These are phyloP conservation scores for Calonectria crousiana DNA, from an alignment of 2,329 filamentous ascomycete species.

Conservation along the genomic window DNA sequence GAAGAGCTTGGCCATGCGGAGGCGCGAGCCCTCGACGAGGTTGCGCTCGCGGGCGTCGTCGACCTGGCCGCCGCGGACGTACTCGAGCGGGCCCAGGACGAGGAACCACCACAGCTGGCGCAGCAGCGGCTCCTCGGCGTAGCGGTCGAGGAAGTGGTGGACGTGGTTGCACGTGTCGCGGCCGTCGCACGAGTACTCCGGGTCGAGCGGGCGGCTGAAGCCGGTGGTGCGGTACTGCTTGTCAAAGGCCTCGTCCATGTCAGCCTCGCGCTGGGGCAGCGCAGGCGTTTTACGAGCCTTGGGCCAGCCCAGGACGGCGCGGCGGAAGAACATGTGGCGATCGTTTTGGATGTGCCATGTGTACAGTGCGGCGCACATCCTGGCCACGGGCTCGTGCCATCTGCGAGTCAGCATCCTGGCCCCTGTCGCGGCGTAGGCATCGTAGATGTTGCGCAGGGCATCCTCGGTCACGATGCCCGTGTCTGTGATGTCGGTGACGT, in stretches of 20 bases:
- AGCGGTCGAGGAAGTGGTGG: constrained; percentile 8
- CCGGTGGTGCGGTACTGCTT: constrained; percentile 43
- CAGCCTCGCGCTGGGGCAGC: constrained; percentile 41
- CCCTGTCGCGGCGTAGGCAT: constrained; percentile 37
- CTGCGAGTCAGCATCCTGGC: constrained; percentile 47
- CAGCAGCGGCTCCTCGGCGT: constrained; percentile 29
- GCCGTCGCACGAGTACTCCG: constrained; percentile 30
- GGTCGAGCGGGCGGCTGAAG: constrained; percentile 38
- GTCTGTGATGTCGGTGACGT: constrained; percentile 37
- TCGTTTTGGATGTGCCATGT: constrained; percentile 50
- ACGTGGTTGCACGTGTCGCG: constrained; percentile 36
- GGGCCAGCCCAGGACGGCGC: constrained; percentile 45
- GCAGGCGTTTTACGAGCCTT: constrained; percentile 45
- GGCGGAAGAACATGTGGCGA: constrained; percentile 48
- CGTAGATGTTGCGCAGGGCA: constrained; percentile 33
- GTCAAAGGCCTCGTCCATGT: constrained; percentile 48
- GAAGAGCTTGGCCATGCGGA: constrained; percentile 41
- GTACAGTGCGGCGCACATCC: constrained; percentile 47
- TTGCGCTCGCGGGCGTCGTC: constrained; percentile 27
- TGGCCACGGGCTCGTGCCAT: constrained; percentile 48
- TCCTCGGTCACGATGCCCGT: constrained; percentile 34
- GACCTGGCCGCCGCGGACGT: constrained; percentile 29
- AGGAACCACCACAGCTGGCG: constrained; percentile 36
- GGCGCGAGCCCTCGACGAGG: constrained; percentile 31
- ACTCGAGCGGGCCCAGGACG: constrained; percentile 30